Conservation (phyloP, 345 rosid species). For the Citrus sinensis region DVS_A1.0 CM039165.1:22897001-22897500, state of each 20-base stretch:
- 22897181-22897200: no score
- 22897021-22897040: slow-evolving; percentile 78
- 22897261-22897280: slow-evolving; percentile 67
- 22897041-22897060: slow-evolving; percentile 66
- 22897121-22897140: not conserved
- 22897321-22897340: slow-evolving; percentile 92
- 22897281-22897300: slow-evolving; percentile 65
- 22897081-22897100: slow-evolving; percentile 72
- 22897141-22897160: not conserved
- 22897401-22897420: slow-evolving; percentile 47
- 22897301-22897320: slow-evolving; percentile 77
- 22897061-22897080: slow-evolving; percentile 85
- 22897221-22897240: slow-evolving; percentile 35
- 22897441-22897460: slow-evolving; percentile 88
- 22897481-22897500: not conserved
- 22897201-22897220: not conserved
- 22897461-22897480: slow-evolving; percentile 70
- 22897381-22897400: slow-evolving; percentile 29
- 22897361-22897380: slow-evolving; percentile 2
- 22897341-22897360: slow-evolving; percentile 73
- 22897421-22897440: slow-evolving; percentile 69
- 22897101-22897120: slow-evolving; percentile 37
- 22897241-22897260: slow-evolving; percentile 87
- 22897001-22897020: slow-evolving; percentile 91
- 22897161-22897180: not conserved